These are phyloP conservation scores for Paraleonurus japonicus DNA, from an alignment of 257 asterid genomes.

Conservation along the genomic window DNA sequence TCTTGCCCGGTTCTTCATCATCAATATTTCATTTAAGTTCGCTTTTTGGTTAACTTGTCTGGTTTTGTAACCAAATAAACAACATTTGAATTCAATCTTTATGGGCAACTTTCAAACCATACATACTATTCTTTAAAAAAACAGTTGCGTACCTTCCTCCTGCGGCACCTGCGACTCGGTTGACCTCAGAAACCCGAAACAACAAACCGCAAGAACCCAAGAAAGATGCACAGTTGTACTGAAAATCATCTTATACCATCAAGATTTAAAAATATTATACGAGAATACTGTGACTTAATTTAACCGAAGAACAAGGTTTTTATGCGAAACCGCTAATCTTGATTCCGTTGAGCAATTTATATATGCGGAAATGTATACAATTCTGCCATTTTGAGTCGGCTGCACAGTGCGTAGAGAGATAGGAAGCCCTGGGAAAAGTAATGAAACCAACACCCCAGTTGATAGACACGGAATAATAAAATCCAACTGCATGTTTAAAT, in stretches of 20 bases:
- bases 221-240: conserved; percentile 19
- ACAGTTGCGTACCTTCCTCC: conserved; percentile 42
- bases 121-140: neutral
- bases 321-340: neutral
- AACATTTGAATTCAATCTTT: conserved; percentile 7
- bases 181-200: conserved; percentile 29
- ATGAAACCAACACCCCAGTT: neutral
- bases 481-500: neutral
- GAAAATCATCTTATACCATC: conserved; percentile 31
- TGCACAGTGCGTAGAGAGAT: neutral
- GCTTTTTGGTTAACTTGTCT: neutral
- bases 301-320: neutral
- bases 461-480: neutral
- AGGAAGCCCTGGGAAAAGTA: neutral
- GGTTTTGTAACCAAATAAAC: conserved; percentile 4
- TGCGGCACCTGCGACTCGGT: conserved; percentile 51
- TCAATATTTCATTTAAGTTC: neutral
- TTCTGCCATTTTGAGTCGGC: conserved; percentile 3
- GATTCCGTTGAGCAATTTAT: neutral
- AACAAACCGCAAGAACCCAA: conserved; percentile 32
- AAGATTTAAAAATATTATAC: conserved; percentile 11
- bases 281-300: neutral
- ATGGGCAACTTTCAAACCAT: conserved; percentile 13
- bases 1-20: neutral
- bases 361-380: neutral